Evolutionary conservation across 306 rosid genomes (phyloP), one percentile per base, ranked within the genome.

Genomic region (Prunus padus): DNA sequence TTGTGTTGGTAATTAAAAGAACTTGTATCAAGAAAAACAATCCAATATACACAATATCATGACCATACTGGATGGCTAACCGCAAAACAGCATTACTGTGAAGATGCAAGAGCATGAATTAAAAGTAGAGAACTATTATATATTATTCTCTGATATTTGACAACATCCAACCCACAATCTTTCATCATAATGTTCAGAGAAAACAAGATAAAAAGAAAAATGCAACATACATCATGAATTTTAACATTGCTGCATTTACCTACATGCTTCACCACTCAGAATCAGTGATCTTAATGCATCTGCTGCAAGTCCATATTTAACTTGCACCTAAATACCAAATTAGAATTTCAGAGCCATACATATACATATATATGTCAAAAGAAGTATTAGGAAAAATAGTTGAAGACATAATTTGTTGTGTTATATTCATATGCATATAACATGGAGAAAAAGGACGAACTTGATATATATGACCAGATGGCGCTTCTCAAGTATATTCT

Each of bases 291-390:
- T 86, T 31, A 92, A 89, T 57, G 86, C 72, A 80, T 92, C 93
- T 19, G 78, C 89, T 19, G 97, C 98, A 68, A 88, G 95, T 72
- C 98, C 98, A 70, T 84, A 82, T 78, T 82, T 88, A 61, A 87
- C 85, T 77, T 85, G 87, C 87, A 94, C 92, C 98, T 94, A 64
- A 73, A 63, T 55, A 73, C 65, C 79, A 73, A 46, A 57, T 6
- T 72, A 46, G 69, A 49, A 25, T 69, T 62, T 67, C 49, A 67
- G 71, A 30, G 22, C 18, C 13, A 60, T 33, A 1, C 51, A 69
- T 20, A 60, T 49, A 4, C 37, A 68, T 19, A 57, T 62, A 74
- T 40, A 77, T 14, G 57, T 57, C 49, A 12, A 40, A 57, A 66
- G 73, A 57, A 44, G 71, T 37, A 31, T 26, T 56, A 62, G 22